Percentiles rank a stretch among this genome's conserved stretches.
These are phyloP conservation scores for Ramularia endophylla DNA, from an alignment of 2,329 filamentous ascomycete genomes.

Conservation along the genomic window DNA sequence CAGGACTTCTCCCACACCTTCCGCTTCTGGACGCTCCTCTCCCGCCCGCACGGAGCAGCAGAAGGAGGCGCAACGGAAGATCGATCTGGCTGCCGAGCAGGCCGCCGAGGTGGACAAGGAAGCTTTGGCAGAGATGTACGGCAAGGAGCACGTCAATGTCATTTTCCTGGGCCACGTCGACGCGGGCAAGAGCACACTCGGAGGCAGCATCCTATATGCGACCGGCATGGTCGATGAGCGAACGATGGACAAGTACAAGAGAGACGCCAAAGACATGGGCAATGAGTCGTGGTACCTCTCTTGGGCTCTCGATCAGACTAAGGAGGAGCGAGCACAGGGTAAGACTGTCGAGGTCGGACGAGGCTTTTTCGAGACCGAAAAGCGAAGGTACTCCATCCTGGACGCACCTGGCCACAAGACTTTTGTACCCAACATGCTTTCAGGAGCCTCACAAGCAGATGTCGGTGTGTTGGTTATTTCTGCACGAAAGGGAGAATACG, in stretches of 20 bases:
- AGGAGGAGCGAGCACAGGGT: constrained; percentile 91
- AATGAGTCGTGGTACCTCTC: constrained; percentile 99
- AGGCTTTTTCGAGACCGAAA: constrained; percentile 95
- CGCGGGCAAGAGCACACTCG: constrained; percentile 94
- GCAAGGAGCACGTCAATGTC: constrained; percentile 89
- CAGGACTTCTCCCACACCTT: constrained; percentile 66
- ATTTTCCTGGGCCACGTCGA: constrained; percentile 99
- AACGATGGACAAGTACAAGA: constrained; percentile 97
- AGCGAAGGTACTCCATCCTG: constrained; percentile 90
- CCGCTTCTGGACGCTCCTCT: constrained; percentile 78
- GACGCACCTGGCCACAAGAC: constrained; percentile 98
- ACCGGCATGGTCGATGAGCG: constrained; percentile 99
- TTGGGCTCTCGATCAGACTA: constrained; percentile 95
- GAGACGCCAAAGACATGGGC: constrained; percentile 90
- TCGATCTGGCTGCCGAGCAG: constrained; percentile 82
- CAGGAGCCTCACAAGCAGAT: constrained; percentile 68
- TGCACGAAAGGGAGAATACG: constrained; percentile 95
- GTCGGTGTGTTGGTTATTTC: constrained; percentile 95
- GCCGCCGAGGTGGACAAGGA: constrained; percentile 71
- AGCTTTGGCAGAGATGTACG: constrained; percentile 90
- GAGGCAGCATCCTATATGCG: constrained; percentile 84
- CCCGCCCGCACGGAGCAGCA: constrained; percentile 50
- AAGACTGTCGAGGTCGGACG: constrained; percentile 98
- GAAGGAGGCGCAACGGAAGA: constrained; percentile 54
- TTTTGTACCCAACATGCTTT: constrained; percentile 98